Evolutionary conservation across 306 rosid species (phyloP).

Genomic region (Malus orientalis): DNA sequence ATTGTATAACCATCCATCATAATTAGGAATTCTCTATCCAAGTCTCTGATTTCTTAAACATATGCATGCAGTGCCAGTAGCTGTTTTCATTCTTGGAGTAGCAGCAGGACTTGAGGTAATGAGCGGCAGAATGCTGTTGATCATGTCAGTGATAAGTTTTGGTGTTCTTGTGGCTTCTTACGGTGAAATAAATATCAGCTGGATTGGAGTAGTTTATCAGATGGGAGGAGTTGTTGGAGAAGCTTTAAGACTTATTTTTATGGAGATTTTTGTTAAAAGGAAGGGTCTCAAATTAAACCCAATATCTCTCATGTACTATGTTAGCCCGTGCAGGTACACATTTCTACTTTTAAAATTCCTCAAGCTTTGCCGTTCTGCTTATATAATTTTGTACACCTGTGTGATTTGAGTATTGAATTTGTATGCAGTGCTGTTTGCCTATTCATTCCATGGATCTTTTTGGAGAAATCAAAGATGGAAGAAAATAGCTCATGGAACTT

Average conservation of each 20-base stretch:
- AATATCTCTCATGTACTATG: slow-evolving; percentile 88
- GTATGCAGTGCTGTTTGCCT: slow-evolving; percentile 90
- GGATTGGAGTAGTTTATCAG: slow-evolving; percentile 97
- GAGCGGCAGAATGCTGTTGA: slow-evolving; percentile 88
- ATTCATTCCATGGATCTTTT: slow-evolving; percentile 87
- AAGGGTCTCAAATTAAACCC: slow-evolving; percentile 96
- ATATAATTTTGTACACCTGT: slow-evolving; percentile 1
- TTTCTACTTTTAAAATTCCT: background rate
- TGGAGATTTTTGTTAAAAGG: slow-evolving; percentile 95
- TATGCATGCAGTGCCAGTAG: slow-evolving; percentile 86
- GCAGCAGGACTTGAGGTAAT: slow-evolving; percentile 88
- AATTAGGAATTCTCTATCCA: slow-evolving; percentile 1
- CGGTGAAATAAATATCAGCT: slow-evolving; percentile 86
- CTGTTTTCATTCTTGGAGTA: slow-evolving; percentile 92
- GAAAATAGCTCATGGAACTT: slow-evolving; percentile 76
- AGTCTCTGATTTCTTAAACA: slow-evolving; percentile 10
- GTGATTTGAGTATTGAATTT: slow-evolving; percentile 17
- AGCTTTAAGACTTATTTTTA: slow-evolving; percentile 94
- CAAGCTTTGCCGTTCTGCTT: slow-evolving; percentile 1
- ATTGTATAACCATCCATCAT: slow-evolving; percentile 7
- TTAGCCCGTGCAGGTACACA: slow-evolving; percentile 94
- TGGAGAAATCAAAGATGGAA: slow-evolving; percentile 86
- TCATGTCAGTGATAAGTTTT: slow-evolving; percentile 94
- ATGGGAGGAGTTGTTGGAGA: slow-evolving; percentile 99
- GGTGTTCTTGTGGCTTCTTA: slow-evolving; percentile 95